Evolutionary conservation across 2,329 filamentous ascomycete genomes (phyloP).

Genomic region (Trichoderma simmonsii): DNA sequence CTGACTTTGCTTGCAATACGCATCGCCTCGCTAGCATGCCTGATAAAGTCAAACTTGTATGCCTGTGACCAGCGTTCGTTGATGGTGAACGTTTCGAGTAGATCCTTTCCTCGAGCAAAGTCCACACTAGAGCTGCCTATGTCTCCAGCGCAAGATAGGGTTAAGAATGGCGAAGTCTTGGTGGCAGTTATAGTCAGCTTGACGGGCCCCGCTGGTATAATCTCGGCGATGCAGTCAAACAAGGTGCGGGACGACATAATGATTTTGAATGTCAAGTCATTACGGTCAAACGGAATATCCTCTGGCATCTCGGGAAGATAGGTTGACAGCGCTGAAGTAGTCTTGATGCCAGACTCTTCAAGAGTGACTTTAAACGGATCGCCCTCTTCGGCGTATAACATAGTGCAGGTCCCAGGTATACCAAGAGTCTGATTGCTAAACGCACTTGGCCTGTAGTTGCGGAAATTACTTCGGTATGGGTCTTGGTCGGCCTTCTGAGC

Average conservation of each 20-base stretch:
- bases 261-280: constrained; percentile 81
- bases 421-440: constrained; percentile 82
- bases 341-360: constrained; percentile 81
- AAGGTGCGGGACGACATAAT: constrained; percentile 82
- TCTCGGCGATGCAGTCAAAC: constrained; percentile 68
- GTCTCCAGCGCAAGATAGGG: constrained; percentile 61
- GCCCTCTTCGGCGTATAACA: constrained; percentile 73
- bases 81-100: constrained; percentile 74
- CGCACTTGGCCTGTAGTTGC: constrained; percentile 64
- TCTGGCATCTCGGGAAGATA: constrained; percentile 74
- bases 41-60: constrained; percentile 85
- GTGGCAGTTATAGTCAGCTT: constrained; percentile 67
- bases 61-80: constrained; percentile 59
- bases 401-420: constrained; percentile 79
- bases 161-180: constrained; percentile 65
- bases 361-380: constrained; percentile 80
- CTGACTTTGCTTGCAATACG: constrained; percentile 88
- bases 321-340: constrained; percentile 84
- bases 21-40: constrained; percentile 89
- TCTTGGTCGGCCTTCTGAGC: constrained; percentile 58
- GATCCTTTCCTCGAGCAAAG: constrained; percentile 60
- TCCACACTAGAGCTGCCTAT: constrained; percentile 63
- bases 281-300: constrained; percentile 83
- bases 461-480: constrained; percentile 58
- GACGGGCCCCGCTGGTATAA: constrained; percentile 67